Evolutionary conservation across 2,329 filamentous ascomycete species (phyloP), one percentile per base, ranked within the genome.

Genomic region (Colletotrichum eremochloae): DNA sequence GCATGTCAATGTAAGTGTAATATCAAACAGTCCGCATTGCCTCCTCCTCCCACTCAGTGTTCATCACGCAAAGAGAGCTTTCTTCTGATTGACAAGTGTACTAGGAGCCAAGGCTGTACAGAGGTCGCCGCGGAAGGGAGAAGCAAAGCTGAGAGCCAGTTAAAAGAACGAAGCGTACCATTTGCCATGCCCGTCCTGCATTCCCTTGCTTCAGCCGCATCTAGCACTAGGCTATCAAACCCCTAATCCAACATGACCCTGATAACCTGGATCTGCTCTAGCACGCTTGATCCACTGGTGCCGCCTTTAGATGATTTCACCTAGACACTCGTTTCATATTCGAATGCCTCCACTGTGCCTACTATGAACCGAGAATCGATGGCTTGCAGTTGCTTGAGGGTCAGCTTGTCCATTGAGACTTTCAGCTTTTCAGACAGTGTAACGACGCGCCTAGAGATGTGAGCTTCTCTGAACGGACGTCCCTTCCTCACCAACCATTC

Each of bases 401-500:
- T 18, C 18, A 53, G 29, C 50, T 33, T 33, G 8, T 53, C 50
- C 50, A 33, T 53, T 15, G 90, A 85, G 4, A 87, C 85, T 38
- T 85, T 85, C 75, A 86, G 83, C 68, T 90, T 85, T 81, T 95
- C 92, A 0, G 91, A 90, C 60, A 92, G 80, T 18, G 91, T 91
- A n/a, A 95, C 93, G 1, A 92, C 88, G 52, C 89, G 87, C 29
- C 93, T 92, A 40, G 91, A 91, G 76, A 94, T 93, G 80, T 94
- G 93, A 78, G 92, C 92, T 82, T 94, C 92, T 56, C 93, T 87
- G 85, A 95, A 95, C 12, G 92, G 92, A 55, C 93, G 90, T 55
- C 89, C 90, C 76, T 88, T 90, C 61, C 87, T 81, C 56, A 91
- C 88, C 14, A 91, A 82, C 78, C 89, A 90, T 78, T 91, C 89